Conservation (phyloP, 768 basidiomycete species). For the Hortiboletus flavorubellus region DNA sequence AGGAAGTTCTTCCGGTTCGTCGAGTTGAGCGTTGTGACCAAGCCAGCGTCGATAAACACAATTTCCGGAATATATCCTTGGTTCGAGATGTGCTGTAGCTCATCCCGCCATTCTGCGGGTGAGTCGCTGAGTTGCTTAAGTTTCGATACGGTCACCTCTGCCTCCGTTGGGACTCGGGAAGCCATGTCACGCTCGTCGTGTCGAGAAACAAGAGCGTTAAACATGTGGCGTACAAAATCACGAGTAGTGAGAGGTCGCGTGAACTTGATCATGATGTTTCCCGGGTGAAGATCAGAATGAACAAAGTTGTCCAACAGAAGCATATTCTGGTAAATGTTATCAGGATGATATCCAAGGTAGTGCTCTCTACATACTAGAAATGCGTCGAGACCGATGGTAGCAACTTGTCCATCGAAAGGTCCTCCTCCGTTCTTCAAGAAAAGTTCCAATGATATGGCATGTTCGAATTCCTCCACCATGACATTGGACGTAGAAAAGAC, state of each 20-base stretch:
- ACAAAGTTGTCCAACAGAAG: constrained; percentile 97
- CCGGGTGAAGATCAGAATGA: constrained; percentile 87
- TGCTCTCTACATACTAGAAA: constrained; percentile 66
- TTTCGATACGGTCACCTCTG: constrained; percentile 63
- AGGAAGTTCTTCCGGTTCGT: constrained; percentile 91
- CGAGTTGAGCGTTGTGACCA: constrained; percentile 83
- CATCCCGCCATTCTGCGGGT: constrained; percentile 65
- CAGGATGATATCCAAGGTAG: background rate
- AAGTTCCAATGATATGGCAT: constrained; percentile 83
- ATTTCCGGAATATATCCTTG: constrained; percentile 90
- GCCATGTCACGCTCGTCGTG: constrained; percentile 20
- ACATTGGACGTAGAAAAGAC: constrained; percentile 79
- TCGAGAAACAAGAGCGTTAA: constrained; percentile 49
- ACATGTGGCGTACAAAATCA: constrained; percentile 59
- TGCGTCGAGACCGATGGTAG: constrained; percentile 90
- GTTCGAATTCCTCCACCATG: constrained; percentile 89
- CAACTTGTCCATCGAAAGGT: constrained; percentile 84
- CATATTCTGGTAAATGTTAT: constrained; percentile 71
- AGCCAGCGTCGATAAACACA: constrained; percentile 94
- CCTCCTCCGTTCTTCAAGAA: constrained; percentile 92
- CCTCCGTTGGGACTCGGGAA: constrained; percentile 38
- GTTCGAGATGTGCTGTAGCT: constrained; percentile 56
- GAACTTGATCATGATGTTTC: constrained; percentile 98
- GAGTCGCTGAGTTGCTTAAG: constrained; percentile 59
- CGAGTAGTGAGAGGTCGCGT: constrained; percentile 75